A percentile compares a stretch with the other conserved stretches of the same genome.
phyloP scores from a whole-genome alignment of 176 grass and related monocot genomes.

The Musa troglodytarum region DNA sequence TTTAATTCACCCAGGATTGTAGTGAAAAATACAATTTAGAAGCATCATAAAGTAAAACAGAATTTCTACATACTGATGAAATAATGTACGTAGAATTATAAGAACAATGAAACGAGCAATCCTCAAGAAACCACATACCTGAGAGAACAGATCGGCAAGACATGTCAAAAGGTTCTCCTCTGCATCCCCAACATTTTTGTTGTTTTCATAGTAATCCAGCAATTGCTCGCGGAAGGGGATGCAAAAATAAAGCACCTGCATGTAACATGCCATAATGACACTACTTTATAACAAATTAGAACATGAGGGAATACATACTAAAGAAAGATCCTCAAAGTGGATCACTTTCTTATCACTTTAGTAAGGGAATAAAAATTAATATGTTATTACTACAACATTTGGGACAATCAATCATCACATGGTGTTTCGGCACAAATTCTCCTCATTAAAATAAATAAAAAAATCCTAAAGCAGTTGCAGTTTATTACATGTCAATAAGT shows the following conservation, averaged over 20 bases:
- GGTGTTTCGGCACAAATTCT: neutral
- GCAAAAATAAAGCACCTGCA: constrained; percentile 76
- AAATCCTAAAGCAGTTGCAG: neutral
- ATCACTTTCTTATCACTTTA: neutral
- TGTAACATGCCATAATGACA: neutral
- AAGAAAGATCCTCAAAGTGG: neutral
- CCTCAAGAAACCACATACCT: constrained; percentile 32
- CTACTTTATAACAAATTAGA: neutral
- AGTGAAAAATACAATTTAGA: neutral
- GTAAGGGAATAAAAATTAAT: neutral
- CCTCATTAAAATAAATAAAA: neutral
- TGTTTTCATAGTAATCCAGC: constrained; percentile 82
- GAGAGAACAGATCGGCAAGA: constrained; percentile 89
- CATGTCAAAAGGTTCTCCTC: constrained; percentile 89
- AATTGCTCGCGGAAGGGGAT: constrained; percentile 85
- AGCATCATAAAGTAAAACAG: neutral
- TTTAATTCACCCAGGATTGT: neutral
- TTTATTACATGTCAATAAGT: neutral
- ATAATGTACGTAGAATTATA: neutral
- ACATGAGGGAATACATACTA: neutral
- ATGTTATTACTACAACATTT: neutral
- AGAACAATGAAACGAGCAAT: neutral
- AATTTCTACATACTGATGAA: neutral
- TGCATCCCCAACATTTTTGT: constrained; percentile 47
- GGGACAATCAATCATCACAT: neutral